These are phyloP conservation scores for Chalaropsis thielavioides DNA, from an alignment of 2,329 filamentous ascomycete genomes.

Conservation along the genomic window DNA sequence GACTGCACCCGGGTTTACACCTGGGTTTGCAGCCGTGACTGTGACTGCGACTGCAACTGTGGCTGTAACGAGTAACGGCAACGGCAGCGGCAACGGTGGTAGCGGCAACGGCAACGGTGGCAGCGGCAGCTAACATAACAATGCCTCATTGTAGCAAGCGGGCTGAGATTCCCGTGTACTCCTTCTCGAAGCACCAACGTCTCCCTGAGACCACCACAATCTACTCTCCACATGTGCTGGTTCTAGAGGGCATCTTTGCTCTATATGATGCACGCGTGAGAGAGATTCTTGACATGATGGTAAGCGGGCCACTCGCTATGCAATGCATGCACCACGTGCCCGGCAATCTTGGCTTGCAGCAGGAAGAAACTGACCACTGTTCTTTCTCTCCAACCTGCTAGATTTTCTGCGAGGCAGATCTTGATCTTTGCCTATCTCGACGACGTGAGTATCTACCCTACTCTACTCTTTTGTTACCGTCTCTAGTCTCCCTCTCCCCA, in stretches of 20 bases:
- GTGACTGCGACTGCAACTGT: too few species aligned
- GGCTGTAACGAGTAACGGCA: too few species aligned
- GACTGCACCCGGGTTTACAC: too few species aligned
- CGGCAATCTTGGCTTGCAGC: neutral
- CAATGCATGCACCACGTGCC: too few species aligned
- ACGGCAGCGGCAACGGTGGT: neutral
- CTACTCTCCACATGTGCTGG: slow-evolving; percentile 90
- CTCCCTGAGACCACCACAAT: slow-evolving; percentile 68
- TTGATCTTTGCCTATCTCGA: slow-evolving; percentile 81
- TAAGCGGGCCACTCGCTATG: slow-evolving; percentile 27
- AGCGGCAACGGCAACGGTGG: neutral
- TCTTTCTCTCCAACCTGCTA: slow-evolving; percentile 21
- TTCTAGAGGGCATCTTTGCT: slow-evolving; percentile 91
- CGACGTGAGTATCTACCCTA: slow-evolving; percentile 46
- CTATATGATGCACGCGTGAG: slow-evolving; percentile 76
- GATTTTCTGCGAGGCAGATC: slow-evolving; percentile 95
- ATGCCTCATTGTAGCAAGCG: slow-evolving; percentile 44
- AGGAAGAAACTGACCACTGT: neutral
- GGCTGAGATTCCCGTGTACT: slow-evolving; percentile 87
- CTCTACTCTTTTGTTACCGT: neutral
- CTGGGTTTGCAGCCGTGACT: too few species aligned
- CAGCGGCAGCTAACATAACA: neutral
- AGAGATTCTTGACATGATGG: slow-evolving; percentile 80
- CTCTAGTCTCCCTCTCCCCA: neutral
- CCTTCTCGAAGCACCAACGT: slow-evolving; percentile 80